These are phyloP conservation scores for Cydonia oblonga DNA, from an alignment of 331 rosid species.

Conservation along the genomic window DNA sequence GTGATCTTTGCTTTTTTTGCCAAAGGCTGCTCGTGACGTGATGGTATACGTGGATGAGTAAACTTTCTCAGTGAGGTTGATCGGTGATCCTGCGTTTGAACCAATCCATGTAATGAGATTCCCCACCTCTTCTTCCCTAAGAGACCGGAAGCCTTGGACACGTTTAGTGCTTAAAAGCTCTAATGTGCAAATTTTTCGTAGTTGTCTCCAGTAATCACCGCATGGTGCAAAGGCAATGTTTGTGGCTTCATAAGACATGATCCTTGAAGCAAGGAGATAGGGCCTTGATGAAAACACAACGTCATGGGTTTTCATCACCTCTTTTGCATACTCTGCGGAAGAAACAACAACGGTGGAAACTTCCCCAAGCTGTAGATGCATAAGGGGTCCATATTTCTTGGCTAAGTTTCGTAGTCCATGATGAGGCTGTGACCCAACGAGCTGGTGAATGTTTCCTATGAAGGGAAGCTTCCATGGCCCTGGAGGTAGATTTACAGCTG, in stretches of 20 bases:
- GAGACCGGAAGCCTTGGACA: not conserved
- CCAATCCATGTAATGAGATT: not conserved
- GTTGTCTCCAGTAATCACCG: not conserved
- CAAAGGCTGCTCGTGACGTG: constrained; percentile 8
- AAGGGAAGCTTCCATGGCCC: constrained; percentile 20
- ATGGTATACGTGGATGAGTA: not conserved
- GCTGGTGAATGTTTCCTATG: constrained; percentile 19
- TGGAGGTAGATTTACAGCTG: constrained; percentile 5
- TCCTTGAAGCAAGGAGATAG: not conserved
- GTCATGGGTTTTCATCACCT: constrained; percentile 8
- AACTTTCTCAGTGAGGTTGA: not conserved
- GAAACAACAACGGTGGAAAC: not conserved
- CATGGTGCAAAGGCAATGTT: not conserved
- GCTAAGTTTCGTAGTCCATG: not conserved
- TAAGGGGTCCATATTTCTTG: constrained; percentile 1
- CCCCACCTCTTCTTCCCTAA: not conserved
- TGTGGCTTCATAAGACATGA: not conserved
- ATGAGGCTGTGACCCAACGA: constrained; percentile 5
- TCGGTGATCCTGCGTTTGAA: not conserved
- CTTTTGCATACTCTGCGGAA: not conserved
- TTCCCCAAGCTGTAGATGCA: constrained; percentile 1
- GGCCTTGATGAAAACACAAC: constrained; percentile 2
- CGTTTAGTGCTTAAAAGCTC: not conserved
- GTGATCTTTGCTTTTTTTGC: not conserved
- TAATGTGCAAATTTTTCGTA: constrained; percentile 3